These are phyloP conservation scores for Phytopythium ostracodes DNA, from an alignment of 352 stramenopile species.

Conservation along the genomic window DNA sequence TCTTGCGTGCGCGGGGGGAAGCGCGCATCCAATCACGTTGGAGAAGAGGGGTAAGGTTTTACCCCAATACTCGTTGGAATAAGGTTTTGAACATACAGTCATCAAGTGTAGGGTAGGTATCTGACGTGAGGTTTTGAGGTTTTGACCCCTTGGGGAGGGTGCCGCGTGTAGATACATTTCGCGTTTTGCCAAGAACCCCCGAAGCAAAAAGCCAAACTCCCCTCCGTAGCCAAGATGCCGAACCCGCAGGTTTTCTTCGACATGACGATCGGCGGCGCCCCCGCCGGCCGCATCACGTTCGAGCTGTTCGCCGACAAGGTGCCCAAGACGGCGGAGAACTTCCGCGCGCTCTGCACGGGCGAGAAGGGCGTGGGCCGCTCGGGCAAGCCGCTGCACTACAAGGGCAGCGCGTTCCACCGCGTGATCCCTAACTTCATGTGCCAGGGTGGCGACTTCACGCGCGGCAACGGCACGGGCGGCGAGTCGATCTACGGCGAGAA, in stretches of 20 bases:
- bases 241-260: constrained; percentile 98
- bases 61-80: not conserved
- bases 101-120: not conserved
- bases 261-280: constrained; percentile 92
- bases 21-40: not conserved
- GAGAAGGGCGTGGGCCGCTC: constrained; percentile 85
- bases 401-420: constrained; percentile 90
- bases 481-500: constrained; percentile 94
- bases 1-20: constrained; percentile 1
- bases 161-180: constrained; percentile 11
- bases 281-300: constrained; percentile 89
- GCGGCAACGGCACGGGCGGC: constrained; percentile 82
- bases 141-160: not conserved
- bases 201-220: constrained; percentile 18
- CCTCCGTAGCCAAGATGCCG: constrained; percentile 43
- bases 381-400: constrained; percentile 82
- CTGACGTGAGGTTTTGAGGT: constrained; percentile 13
- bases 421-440: constrained; percentile 94
- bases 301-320: constrained; percentile 87
- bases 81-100: constrained; percentile 3
- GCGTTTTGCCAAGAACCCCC: constrained; percentile 26
- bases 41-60: constrained; percentile 8
- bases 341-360: constrained; percentile 97
- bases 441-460: constrained; percentile 97
- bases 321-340: constrained; percentile 97